Evolutionary conservation across 768 basidiomycete genomes (phyloP), one percentile per base, ranked within the genome.

Genomic region (Tremella yokohamensis): DNA sequence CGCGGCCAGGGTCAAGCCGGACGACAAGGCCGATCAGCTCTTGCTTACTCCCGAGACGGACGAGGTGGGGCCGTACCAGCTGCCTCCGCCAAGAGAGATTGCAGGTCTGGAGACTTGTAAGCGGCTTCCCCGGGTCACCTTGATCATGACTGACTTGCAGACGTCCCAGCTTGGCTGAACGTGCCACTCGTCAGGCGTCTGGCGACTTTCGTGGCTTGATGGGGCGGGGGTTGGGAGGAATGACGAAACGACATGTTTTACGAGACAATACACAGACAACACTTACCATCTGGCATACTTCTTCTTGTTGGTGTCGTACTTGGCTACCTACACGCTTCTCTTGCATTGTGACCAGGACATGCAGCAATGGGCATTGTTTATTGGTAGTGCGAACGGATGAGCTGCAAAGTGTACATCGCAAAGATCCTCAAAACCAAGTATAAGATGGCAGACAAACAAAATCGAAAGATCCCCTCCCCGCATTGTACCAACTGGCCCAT

Each of bases 21-120:
- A 94, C 76, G 96, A 98, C 79, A 87, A 91, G 69, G 92, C 90
- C 74, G 96, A 99, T 76, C 94, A 98, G 75, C 82, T 99, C 18
- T 84, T 99, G 58, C 85, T 99, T 52, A 85, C 90, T 26, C 93
- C 94, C 25, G 96, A 98, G 77, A 90, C 88, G 42, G 96, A 98
- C 73, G 96, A 98, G 79, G 94, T 96, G 19, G 90, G 91, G 24
- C 87, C 90, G 51, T 76, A 74, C 57, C 70, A 98, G 74, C 80
- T 92, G 47, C 93, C 96, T 1, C 82, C 93, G 54, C 89, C 93
- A 19, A 85, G 96, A 57, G 93, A 98, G 70, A 92, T 98, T 42
- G 88, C 88, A 1, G 94, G 91, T 19, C 79, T 99, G 66, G 96
- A 98, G 81, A 97, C 94, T 26, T 98, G 75, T 76, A 45, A 73